phyloP scores from a whole-genome alignment of 139 green algal genomes.

The Yamagishiella unicocca region DNA sequence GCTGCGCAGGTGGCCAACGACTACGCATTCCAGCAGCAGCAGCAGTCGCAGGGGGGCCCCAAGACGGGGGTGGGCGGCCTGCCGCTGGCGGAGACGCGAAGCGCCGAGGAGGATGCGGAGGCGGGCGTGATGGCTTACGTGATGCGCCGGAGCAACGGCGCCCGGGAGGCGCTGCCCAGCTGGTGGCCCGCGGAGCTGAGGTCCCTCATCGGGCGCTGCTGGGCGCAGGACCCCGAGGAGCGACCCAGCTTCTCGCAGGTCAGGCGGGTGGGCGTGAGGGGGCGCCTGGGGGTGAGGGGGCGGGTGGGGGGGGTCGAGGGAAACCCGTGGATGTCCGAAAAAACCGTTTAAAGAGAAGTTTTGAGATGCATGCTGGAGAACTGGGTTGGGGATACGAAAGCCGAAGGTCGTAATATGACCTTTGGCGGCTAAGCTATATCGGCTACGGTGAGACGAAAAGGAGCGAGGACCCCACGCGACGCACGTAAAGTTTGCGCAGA shows the following conservation, averaged over 20 bases:
- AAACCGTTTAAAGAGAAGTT: too few species aligned
- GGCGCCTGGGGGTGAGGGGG: too few species aligned
- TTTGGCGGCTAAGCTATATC: too few species aligned
- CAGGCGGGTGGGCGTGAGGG: background rate
- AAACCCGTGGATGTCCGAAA: too few species aligned
- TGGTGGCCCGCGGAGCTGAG: conserved; percentile 57
- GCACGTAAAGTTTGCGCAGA: too few species aligned
- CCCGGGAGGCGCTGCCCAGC: conserved; percentile 54
- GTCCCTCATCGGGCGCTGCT: conserved; percentile 58
- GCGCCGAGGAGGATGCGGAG: conserved; percentile 16
- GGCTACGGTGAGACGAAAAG: too few species aligned
- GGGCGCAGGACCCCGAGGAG: conserved; percentile 58
- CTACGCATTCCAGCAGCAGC: conserved; percentile 1
- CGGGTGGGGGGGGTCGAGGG: too few species aligned
- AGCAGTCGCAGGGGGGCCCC: background rate
- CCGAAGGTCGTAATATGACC: too few species aligned
- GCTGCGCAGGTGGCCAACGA: background rate
- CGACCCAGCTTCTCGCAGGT: conserved; percentile 56
- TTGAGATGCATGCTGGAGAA: too few species aligned
- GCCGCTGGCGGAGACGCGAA: background rate
- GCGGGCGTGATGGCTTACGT: conserved; percentile 41
- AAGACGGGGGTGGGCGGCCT: background rate
- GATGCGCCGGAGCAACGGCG: background rate
- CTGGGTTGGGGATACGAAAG: too few species aligned
- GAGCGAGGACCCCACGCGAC: too few species aligned